phyloP scores from a whole-genome alignment of 2,329 filamentous ascomycete genomes.

The Cercospora zeina region DNA sequence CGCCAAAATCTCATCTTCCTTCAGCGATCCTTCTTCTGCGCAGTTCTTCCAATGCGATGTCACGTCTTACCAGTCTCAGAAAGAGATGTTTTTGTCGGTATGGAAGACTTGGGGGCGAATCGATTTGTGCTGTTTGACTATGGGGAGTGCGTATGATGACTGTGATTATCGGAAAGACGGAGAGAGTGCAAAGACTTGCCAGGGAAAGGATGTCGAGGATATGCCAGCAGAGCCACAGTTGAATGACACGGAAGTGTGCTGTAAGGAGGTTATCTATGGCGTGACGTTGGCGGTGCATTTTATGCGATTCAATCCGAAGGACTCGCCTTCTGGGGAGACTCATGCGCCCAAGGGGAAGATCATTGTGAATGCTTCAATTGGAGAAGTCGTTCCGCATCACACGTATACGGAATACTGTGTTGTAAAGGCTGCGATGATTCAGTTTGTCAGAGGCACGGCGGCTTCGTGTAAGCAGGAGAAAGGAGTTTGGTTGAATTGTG shows the following conservation, averaged over 20 bases:
- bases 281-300: constrained; percentile 55
- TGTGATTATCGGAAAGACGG: constrained; percentile 42
- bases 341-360: not conserved
- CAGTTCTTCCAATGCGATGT: constrained; percentile 52
- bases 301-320: constrained; percentile 53
- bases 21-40: constrained; percentile 38
- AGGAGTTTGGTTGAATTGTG: constrained; percentile 45
- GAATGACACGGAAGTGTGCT: constrained; percentile 52
- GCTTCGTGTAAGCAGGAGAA: constrained; percentile 41
- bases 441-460: constrained; percentile 46
- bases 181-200: not conserved
- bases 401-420: constrained; percentile 54
- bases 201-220: constrained; percentile 22
- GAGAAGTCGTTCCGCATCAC: constrained; percentile 48
- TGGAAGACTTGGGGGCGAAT: constrained; percentile 50
- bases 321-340: not conserved
- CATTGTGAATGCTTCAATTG: constrained; percentile 39
- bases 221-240: constrained; percentile 51
- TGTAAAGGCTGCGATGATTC: constrained; percentile 53
- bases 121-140: constrained; percentile 54
- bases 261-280: constrained; percentile 55
- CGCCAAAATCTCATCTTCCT: constrained; percentile 40
- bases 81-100: constrained; percentile 46
- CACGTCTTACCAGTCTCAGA: constrained; percentile 50
- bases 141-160: constrained; percentile 54